phyloP scores from a whole-genome alignment of 2,329 filamentous ascomycete species.

The Alternaria brassicicola region DNA sequence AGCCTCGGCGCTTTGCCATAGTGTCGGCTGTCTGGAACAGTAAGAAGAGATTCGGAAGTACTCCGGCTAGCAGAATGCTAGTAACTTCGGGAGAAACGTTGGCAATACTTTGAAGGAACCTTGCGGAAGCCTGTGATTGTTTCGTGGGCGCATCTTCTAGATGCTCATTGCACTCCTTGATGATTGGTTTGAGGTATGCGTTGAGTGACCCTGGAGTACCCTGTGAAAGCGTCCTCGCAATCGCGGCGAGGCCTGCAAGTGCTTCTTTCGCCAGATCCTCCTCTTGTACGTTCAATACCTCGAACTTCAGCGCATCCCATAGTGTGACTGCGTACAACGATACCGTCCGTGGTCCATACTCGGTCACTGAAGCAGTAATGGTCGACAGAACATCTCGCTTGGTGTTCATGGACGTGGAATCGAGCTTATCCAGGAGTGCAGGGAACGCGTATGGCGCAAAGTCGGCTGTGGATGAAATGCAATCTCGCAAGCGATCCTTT shows the following conservation, averaged over 20 bases:
- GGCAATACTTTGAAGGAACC: conserved; percentile 64
- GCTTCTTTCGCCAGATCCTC: conserved; percentile 68
- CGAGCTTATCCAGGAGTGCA: conserved; percentile 70
- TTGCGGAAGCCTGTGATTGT: conserved; percentile 68
- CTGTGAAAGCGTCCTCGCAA: conserved; percentile 62
- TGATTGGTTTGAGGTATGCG: conserved; percentile 64
- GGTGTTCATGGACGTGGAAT: conserved; percentile 71
- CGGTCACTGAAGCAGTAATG: conserved; percentile 64
- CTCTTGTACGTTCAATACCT: conserved; percentile 70
- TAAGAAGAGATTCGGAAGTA: conserved; percentile 63
- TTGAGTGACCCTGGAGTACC: conserved; percentile 55
- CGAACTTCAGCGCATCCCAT: conserved; percentile 73
- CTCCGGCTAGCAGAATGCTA: conserved; percentile 60
- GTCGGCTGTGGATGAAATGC: conserved; percentile 65
- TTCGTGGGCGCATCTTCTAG: conserved; percentile 72
- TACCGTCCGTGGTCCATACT: conserved; percentile 65
- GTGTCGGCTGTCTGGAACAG: conserved; percentile 67
- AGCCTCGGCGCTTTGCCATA: conserved; percentile 66
- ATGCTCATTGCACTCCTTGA: conserved; percentile 71
- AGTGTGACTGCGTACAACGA: conserved; percentile 68
- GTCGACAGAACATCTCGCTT: conserved; percentile 71
- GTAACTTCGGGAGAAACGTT: conserved; percentile 62
- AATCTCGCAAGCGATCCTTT: conserved; percentile 67
- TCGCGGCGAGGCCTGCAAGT: conserved; percentile 60
- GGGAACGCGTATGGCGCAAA: conserved; percentile 72